These are phyloP conservation scores for Lithocarpus polystachyus DNA, from an alignment of 306 rosid genomes.

Conservation along the genomic window DNA sequence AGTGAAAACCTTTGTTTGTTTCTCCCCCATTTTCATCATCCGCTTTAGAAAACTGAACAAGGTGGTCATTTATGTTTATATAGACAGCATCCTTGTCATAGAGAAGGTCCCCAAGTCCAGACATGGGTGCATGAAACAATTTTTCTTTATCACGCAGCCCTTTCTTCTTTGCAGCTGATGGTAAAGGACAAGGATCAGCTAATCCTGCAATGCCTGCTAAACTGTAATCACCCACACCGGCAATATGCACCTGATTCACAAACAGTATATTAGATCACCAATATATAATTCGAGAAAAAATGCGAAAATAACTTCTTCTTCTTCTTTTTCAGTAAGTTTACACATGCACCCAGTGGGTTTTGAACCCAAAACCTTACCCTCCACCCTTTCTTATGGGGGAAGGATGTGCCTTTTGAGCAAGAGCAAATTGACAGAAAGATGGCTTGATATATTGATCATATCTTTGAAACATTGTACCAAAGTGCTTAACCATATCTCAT, in stretches of 20 bases:
- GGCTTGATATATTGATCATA: not conserved
- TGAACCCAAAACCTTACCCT: too few relatives aligned
- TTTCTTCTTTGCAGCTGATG: constrained; percentile 97
- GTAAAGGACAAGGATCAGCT: constrained; percentile 94
- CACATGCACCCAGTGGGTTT: too few relatives aligned
- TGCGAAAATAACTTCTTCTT: not conserved
- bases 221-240: constrained; percentile 89
- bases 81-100: constrained; percentile 96
- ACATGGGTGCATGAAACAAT: constrained; percentile 92
- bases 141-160: constrained; percentile 93
- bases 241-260: constrained; percentile 78
- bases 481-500: not conserved
- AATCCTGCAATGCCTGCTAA: constrained; percentile 56
- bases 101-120: constrained; percentile 92
- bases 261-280: constrained; percentile 24
- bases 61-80: constrained; percentile 81
- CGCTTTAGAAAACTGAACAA: constrained; percentile 71
- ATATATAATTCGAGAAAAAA: not conserved
- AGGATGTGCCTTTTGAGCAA: too few relatives aligned
- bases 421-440: too few relatives aligned
- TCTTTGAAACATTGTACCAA: not conserved
- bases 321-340: too few relatives aligned
- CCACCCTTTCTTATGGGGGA: too few relatives aligned
- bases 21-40: constrained; percentile 52
- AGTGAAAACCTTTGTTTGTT: constrained; percentile 48